Evolutionary conservation across 2,329 filamentous ascomycete genomes (phyloP).

Genomic region (Ophiostoma piceae): DNA sequence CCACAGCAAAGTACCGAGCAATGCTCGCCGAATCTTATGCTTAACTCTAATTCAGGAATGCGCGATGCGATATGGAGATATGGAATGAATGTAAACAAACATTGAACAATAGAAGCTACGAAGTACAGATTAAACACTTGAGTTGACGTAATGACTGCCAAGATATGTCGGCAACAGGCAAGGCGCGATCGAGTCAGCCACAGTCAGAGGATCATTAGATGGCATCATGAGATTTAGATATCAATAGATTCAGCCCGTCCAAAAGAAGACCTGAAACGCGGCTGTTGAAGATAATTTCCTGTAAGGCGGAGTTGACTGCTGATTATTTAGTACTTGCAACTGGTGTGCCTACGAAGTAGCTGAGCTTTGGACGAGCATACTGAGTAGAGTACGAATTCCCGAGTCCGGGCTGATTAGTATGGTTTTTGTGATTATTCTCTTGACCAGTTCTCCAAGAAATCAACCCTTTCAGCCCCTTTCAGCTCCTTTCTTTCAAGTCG

Average conservation of each 20-base stretch:
- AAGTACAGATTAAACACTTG: too few relatives aligned
- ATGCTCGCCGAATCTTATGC: not conserved
- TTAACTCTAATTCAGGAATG: not conserved
- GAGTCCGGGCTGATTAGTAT: too few relatives aligned
- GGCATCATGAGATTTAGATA: not conserved
- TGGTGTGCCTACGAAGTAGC: not conserved
- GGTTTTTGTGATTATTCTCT: not conserved
- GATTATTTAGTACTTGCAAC: not conserved
- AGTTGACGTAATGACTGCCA: not conserved
- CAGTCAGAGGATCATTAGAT: not conserved
- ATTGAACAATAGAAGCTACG: not conserved
- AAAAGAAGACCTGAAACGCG: constrained; percentile 21
- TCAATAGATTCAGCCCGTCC: not conserved
- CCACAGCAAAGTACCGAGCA: constrained; percentile 3
- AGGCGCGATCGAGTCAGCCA: constrained; percentile 4
- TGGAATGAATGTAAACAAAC: not conserved
- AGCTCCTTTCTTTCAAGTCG: not conserved
- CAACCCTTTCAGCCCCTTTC: not conserved
- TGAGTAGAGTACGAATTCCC: too few relatives aligned
- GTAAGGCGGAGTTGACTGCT: too few relatives aligned
- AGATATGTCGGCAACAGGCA: not conserved
- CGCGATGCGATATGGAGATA: not conserved
- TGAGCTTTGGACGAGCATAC: not conserved
- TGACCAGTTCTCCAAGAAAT: not conserved
- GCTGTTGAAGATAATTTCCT: not conserved